Evolutionary conservation across 1,139 yeast genomes (phyloP), one percentile per base, ranked within the genome.

Genomic region (Blastobotrys proliferans): DNA sequence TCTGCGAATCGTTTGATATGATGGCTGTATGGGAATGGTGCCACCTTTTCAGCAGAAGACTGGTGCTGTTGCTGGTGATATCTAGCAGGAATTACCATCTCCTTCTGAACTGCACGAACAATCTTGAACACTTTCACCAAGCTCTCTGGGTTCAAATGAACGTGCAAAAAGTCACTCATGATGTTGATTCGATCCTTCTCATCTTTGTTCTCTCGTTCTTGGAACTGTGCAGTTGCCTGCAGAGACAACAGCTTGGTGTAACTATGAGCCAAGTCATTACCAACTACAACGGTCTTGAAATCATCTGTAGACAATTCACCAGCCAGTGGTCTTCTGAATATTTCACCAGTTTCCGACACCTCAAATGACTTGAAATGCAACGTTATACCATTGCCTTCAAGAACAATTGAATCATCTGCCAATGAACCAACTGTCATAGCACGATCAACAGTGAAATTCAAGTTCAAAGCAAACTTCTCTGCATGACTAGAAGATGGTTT

Each of bases 1-100:
- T 45, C 49, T 1, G 52, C 49, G 64, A 14, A 55, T 20, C 37
- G 33, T 29, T 44, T 46, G 10, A 51, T 17, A 18, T 38, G 35
- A 4, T 37, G 34, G 24, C 43, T 37, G 9, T 43, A 40, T 11
- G 41, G 41, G 9, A 11, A 16, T 2, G 42, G 30, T 16, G 21
- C 14, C n/a, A 10, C 21, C 14, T 35, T 35, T 4, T 3, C 27
- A 6, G 20, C n/a, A 5, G 10, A 11, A 13, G 4, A 17, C 4
- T 3, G 13, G 13, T 19, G n/a, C n/a, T n/a, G n/a, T n/a, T n/a
- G n/a, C 3, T 34, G 14, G 9, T 34, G 9, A 14, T 11, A 11
- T 9, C 29, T 13, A 14, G 38, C 16, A 13, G 28, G 26, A 9
- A 26, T n/a, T 5, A 26, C 22, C 13, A 37, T 14, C 34, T 37